Conservation (phyloP, 371 early-diverging fungal species). For the Saksenaea oblongispora region DNA sequence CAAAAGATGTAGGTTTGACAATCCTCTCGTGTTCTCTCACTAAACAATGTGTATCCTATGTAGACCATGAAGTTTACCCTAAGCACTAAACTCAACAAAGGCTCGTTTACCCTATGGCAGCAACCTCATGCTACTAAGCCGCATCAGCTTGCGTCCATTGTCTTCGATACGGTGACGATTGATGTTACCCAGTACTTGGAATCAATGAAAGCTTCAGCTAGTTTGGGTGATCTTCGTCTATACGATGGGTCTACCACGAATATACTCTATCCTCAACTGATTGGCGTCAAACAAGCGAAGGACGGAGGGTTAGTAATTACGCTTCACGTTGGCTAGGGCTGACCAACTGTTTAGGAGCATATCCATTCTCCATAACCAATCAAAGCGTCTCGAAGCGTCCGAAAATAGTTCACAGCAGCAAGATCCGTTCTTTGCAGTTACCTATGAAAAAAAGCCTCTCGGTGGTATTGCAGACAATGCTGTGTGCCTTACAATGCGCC, state of each 20-base stretch:
- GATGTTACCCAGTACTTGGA: constrained; percentile 64
- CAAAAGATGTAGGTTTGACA: constrained; percentile 66
- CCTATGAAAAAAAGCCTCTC: constrained; percentile 74
- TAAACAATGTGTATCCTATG: neutral
- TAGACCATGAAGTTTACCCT: constrained; percentile 68
- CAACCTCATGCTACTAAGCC: constrained; percentile 61
- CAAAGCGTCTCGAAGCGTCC: neutral
- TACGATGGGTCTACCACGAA: constrained; percentile 78
- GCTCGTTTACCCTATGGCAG: constrained; percentile 82
- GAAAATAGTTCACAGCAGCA: neutral
- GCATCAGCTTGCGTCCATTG: constrained; percentile 61
- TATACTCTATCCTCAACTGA: constrained; percentile 80
- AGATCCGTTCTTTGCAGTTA: constrained; percentile 67
- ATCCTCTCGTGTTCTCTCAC: neutral
- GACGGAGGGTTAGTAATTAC: constrained; percentile 12
- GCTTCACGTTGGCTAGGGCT: neutral
- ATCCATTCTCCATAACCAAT: neutral
- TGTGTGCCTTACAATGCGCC: constrained; percentile 70
- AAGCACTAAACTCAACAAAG: constrained; percentile 75
- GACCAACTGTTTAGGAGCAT: neutral
- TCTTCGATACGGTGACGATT: constrained; percentile 66
- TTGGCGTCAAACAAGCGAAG: constrained; percentile 76
- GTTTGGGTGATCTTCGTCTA: constrained; percentile 78
- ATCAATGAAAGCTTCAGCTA: constrained; percentile 70
- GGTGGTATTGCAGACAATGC: constrained; percentile 77